Percentiles rank a stretch among this genome's conserved stretches.
phyloP scores from a whole-genome alignment of 805 yeast genomes.

The Metschnikowia kofuensis region DNA sequence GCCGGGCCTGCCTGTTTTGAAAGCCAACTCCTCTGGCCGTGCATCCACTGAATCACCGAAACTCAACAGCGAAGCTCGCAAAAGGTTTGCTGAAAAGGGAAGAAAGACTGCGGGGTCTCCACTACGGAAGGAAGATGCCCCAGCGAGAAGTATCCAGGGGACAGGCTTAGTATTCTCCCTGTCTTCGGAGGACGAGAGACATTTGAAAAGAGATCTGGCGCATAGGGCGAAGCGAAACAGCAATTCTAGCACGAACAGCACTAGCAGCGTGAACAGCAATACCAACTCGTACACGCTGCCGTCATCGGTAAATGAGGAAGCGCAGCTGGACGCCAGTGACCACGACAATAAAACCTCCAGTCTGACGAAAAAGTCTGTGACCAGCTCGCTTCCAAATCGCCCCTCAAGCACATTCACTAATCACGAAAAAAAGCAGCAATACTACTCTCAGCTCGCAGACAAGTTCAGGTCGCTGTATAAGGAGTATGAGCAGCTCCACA shows the following conservation, averaged over 20 bases:
- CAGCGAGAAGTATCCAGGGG: constrained; percentile 1
- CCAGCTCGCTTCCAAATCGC: constrained; percentile 12
- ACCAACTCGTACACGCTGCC: constrained; percentile 33
- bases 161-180: constrained; percentile 21
- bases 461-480: constrained; percentile 16
- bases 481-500: constrained; percentile 18
- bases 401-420: constrained; percentile 15
- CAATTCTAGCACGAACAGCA: constrained; percentile 13
- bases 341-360: constrained; percentile 11
- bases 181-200: constrained; percentile 24
- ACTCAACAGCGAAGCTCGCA: constrained; percentile 10
- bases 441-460: constrained; percentile 17
- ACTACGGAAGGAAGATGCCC: constrained; percentile 8
- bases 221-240: constrained; percentile 12
- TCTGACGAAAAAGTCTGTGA: constrained; percentile 1
- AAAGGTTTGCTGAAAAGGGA: constrained; percentile 2
- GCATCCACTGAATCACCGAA: constrained; percentile 24
- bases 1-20: constrained; percentile 5
- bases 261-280: constrained; percentile 14
- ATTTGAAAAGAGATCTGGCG: constrained; percentile 14
- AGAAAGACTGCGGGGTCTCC: constrained; percentile 16
- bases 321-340: constrained; percentile 15
- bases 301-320: constrained; percentile 32
- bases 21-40: constrained; percentile 9
- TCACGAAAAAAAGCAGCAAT: constrained; percentile 19